Evolutionary conservation across 2,329 filamentous ascomycete species (phyloP), one percentile per base, ranked within the genome.

Genomic region (Pseudocercospora macadamiae): DNA sequence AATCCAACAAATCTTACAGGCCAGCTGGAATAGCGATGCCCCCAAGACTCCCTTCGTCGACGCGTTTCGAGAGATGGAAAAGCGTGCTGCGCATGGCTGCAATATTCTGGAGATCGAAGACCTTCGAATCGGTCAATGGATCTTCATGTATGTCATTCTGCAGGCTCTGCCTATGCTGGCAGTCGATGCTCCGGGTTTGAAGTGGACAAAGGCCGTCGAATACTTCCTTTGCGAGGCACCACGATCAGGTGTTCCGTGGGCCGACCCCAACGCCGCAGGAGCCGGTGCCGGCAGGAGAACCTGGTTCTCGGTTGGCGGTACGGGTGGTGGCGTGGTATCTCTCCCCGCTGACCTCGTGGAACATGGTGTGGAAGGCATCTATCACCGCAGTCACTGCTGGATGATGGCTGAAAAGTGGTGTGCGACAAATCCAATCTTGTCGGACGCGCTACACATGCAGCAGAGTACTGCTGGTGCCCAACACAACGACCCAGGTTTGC

Each of bases 151-250:
- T 70, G 87, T 86, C 5, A 84, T 91, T 7, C 80, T 93, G 6
- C 89, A 95, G 74, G 87, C 87, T 1, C 79, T 93, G 21, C 90
- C 90, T 3, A 87, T 91, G 80, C 79, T 93, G 9, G 88, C 90
- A 1, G 81, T 91, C 30, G 90, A 95, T 72, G 89, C 88, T 0
- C 88, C 89, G 0, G 86, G 83, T 8, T 76, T 93, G 44, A 83
- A 82, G 54, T 87, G 83, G 71, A 88, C 85, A 0, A 84, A 91
- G 51, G 87, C 84, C 1, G 88, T 91, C 2, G 90, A 93, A 72
- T 91, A 93, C 75, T 95, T 93, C 77, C 79, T 93, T 25, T 93
- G 90, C 73, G 82, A 91, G 70, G 85, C 89, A 3, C 87, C 89
- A 0, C 84, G 89, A 68, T 88, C 87, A 16, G 86, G 87, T 55